Base-by-base conservation (phyloP, 495 filamentous ascomycete species). In the Xylaria scruposa region DNA sequence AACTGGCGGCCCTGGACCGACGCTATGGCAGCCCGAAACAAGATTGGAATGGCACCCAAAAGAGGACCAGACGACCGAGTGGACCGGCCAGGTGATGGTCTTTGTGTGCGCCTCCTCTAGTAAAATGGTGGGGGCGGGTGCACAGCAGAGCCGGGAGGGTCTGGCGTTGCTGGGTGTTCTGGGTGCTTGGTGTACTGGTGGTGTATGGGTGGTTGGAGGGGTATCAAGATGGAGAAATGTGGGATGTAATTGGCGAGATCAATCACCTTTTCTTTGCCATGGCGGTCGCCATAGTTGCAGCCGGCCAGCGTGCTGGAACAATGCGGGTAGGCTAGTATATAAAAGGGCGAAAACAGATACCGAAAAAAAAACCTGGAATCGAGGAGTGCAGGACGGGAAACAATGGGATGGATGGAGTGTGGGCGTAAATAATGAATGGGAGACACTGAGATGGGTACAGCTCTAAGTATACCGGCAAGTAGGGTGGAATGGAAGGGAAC, bases 201-300 rank as follows among this genome's bases (percentile, higher is more conserved):
- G 24, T 49, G 54, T 15, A 6, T 15, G 51, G 53, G n/a, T 21
- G 9, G 9, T 54, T 71, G 69, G 69, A 71, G 69, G 69, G 69
- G 69, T 53, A 71, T 51, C 53, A 40, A 40, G 38, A 61, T 49
- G 33, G 54, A 36, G 21, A 15, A 17, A 8, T 31, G 19, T 42
- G 65, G 49, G 36, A 71, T 24, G 60, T 47, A 46, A 71, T n/a
- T 58, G 60, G 53, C 24, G 36, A 68, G 36, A 68, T 42, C 9
- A 63, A 62, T 59, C 44, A 79, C 77, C 77, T 79, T 77, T 79
- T 78, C 61, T 77, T 79, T 70, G 54, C 44, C 63, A 77, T 77
- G 49, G 58, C n/a, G 59, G 69, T 51, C 33, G 69, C 69, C 77
- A 78, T 77, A 36, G 42, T 74, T 67, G 63, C 66, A 70, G 62